Evolutionary conservation across 345 rosid genomes (phyloP).

Genomic region (Aethionema arabicum): DNA sequence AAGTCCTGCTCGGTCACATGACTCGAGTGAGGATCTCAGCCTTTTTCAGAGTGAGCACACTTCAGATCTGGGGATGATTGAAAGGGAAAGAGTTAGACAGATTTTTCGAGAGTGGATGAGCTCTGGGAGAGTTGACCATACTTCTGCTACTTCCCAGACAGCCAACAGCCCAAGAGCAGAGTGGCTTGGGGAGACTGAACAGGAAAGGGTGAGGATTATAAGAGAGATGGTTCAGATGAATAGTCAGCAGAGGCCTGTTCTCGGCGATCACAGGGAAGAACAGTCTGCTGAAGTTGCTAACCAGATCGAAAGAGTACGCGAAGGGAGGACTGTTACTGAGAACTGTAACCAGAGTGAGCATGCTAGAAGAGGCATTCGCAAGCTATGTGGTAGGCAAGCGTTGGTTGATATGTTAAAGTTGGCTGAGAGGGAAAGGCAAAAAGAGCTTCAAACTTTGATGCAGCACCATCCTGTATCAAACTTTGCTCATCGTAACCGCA

Average conservation of each 20-base stretch:
- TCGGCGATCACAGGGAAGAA: conserved; percentile 55
- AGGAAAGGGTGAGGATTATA: conserved; percentile 84
- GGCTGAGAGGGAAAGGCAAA: conserved; percentile 77
- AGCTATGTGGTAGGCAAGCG: conserved; percentile 86
- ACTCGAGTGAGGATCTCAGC: conserved; percentile 48
- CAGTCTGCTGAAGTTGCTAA: conserved; percentile 54
- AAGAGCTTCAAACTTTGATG: conserved; percentile 66
- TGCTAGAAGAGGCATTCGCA: conserved; percentile 67
- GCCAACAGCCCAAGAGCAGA: conserved; percentile 55
- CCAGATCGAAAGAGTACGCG: conserved; percentile 69
- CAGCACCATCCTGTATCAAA: conserved; percentile 73
- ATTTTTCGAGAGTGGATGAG: conserved; percentile 86
- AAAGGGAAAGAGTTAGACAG: conserved; percentile 87
- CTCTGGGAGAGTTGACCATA: conserved; percentile 53
- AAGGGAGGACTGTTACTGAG: conserved; percentile 56
- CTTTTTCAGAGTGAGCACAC: conserved; percentile 41
- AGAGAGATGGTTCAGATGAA: conserved; percentile 88
- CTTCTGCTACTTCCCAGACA: conserved; percentile 45
- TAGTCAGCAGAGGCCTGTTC: conserved; percentile 60
- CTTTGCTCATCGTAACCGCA: conserved; percentile 90
- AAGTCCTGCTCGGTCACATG: conserved; percentile 42
- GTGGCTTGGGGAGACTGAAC: conserved; percentile 91
- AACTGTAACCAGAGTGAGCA: conserved; percentile 48
- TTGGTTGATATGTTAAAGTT: conserved; percentile 81
- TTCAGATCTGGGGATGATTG: conserved; percentile 68